Base-by-base conservation (phyloP, 2,329 filamentous ascomycete species). In the Pseudogymnoascus sp. region DNA sequence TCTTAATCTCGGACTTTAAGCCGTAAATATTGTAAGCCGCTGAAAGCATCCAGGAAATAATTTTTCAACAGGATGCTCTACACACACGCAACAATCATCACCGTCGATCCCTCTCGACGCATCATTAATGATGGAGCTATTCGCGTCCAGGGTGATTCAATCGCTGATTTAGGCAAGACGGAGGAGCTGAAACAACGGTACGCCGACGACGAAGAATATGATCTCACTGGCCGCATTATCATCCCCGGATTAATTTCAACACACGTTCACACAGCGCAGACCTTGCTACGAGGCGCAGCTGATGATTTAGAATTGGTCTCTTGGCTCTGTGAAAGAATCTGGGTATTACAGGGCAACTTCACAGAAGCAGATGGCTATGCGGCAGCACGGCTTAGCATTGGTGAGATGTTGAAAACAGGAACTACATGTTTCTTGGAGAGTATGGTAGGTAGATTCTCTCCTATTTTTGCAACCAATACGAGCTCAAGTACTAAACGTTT, bases 391-490 rank as follows among this genome's bases (percentile, higher is more conserved):
- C 69, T 81, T 39, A 80, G 75, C 19, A 80, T 82, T 39, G 79
- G 76, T 0, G 79, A 82, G 69, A 80, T 82, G 78, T 70, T 81
- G 35, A 75, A 76, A 67, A 76, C 73, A 3, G 79, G 79, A 0
- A 81, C 79, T 3, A 82, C 79, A 2, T 80, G 76, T 65, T 82
- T 82, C 64, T 70, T 82, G 5, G 79, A 82, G 67, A 80, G 78
- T 42, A 80, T 82, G 79, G 74, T 79, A 62, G 71, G 70, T 63
- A 62, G 62, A 30, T 12, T 2, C 3, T 52, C 45, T 30, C 8
- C 6, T 23, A 66, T 67, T 60, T 63, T 65, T 0, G 55, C 61
- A 8, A 61, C 65, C 11, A 65, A 55, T 30, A 55, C 64, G 25
- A 28, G 7, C 38, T 14, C 9, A 19, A 23, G 5, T 23, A 41